phyloP scores from a whole-genome alignment of 2,329 filamentous ascomycete species.

The Colletotrichum cereale region DNA sequence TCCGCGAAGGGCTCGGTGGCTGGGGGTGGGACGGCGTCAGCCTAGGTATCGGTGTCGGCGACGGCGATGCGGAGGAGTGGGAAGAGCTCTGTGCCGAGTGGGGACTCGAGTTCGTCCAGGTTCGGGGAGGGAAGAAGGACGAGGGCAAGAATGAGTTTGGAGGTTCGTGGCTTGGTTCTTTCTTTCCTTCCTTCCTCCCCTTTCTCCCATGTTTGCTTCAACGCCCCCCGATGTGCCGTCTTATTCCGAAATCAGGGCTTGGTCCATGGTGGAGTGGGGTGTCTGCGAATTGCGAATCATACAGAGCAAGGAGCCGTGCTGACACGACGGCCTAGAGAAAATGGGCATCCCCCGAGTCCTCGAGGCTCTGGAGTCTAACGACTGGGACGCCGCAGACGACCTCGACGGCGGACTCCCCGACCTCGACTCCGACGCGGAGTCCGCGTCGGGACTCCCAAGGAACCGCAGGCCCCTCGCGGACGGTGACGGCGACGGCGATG shows the following conservation, averaged over 20 bases:
- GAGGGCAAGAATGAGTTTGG: conserved; percentile 68
- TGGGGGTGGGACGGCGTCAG: conserved; percentile 75
- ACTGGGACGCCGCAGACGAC: conserved; percentile 63
- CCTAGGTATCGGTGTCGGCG: conserved; percentile 69
- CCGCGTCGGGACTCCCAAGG: conserved; percentile 46
- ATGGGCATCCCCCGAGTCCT: conserved; percentile 69
- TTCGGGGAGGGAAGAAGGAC: conserved; percentile 54
- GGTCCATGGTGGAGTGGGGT: background rate
- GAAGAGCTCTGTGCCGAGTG: conserved; percentile 69
- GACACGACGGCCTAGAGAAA: conserved; percentile 59
- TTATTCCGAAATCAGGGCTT: background rate
- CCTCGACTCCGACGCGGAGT: conserved; percentile 50
- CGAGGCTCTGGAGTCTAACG: conserved; percentile 75
- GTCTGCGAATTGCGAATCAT: no score
- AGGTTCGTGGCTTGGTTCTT: conserved; percentile 55
- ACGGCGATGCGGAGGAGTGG: conserved; percentile 64
- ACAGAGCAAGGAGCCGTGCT: conserved; percentile 31
- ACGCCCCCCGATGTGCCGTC: background rate
- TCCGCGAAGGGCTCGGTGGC: conserved; percentile 69
- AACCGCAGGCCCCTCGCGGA: conserved; percentile 45
- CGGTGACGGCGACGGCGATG: conserved; percentile 47
- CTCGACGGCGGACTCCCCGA: conserved; percentile 44
- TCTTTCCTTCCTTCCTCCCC: background rate
- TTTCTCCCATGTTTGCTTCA: background rate
- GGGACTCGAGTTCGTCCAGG: conserved; percentile 74